phyloP scores from a whole-genome alignment of 805 yeast species.

The Teunomyces barrocoloradensis region DNA sequence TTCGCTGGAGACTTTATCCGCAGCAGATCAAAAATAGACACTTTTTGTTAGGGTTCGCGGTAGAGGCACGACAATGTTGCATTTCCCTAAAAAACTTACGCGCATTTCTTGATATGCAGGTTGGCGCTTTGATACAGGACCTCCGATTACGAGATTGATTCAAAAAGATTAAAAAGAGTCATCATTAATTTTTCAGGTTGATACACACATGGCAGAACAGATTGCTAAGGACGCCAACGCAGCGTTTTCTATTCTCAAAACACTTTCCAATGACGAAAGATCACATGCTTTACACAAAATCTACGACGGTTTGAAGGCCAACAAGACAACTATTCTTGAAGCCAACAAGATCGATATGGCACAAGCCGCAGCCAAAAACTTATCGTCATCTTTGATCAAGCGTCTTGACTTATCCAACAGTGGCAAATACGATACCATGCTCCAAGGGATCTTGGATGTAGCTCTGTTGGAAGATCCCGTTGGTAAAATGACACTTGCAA shows the following conservation, averaged over 20 bases:
- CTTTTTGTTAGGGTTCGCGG: not conserved
- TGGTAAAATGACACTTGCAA: constrained; percentile 81
- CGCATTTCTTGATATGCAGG: not conserved
- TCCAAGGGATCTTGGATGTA: constrained; percentile 91
- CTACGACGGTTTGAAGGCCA: constrained; percentile 60
- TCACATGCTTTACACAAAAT: constrained; percentile 70
- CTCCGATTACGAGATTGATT: too few species aligned
- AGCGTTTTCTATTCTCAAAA: constrained; percentile 83
- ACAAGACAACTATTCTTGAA: constrained; percentile 59
- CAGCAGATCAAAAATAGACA: constrained; percentile 1
- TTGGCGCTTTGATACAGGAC: too few species aligned
- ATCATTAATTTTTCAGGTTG: too few species aligned
- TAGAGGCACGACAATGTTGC: not conserved
- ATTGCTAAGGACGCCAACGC: constrained; percentile 78
- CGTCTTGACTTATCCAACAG: constrained; percentile 78
- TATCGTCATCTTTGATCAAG: constrained; percentile 72
- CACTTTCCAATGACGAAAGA: constrained; percentile 70
- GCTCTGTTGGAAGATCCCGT: constrained; percentile 88
- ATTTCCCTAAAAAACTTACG: not conserved
- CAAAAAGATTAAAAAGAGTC: not conserved
- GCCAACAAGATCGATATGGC: constrained; percentile 79
- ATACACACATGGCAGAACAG: constrained; percentile 52
- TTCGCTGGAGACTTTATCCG: constrained; percentile 1
- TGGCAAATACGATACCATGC: constrained; percentile 90
- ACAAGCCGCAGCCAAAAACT: constrained; percentile 57